Percentiles rank a stretch among this genome's conserved stretches.
These are phyloP conservation scores for Dryadomyces quercivorus DNA, from an alignment of 2,329 filamentous ascomycete genomes.

Conservation along the genomic window DNA sequence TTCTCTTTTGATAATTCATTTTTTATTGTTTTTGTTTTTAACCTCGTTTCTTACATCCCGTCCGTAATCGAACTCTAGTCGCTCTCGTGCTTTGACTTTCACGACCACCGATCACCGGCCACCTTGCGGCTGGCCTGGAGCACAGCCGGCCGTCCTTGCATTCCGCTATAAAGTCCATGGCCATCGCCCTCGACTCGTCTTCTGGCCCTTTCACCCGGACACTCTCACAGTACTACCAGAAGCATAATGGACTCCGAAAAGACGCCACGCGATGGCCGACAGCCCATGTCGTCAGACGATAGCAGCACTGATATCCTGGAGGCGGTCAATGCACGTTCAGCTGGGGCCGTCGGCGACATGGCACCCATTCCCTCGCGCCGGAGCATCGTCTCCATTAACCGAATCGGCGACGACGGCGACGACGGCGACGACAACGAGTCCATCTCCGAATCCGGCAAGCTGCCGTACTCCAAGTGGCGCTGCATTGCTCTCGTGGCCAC, in stretches of 20 bases:
- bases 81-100: background rate
- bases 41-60: no score
- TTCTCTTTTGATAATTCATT: background rate
- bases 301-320: no score
- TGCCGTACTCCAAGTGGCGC: conserved; percentile 30
- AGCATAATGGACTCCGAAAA: background rate
- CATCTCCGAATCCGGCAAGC: conserved; percentile 1
- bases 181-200: background rate
- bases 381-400: no score
- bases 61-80: background rate
- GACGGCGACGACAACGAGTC: background rate
- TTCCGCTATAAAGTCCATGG: background rate
- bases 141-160: no score
- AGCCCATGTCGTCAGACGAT: no score
- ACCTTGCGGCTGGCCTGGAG: no score
- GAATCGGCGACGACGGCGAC: background rate
- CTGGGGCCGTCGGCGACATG: no score
- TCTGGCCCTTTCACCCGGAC: no score
- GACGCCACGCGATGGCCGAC: background rate
- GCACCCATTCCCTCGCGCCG: no score
- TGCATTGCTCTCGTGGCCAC: conserved; percentile 43
- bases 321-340: no score
- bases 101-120: no score
- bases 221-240: background rate
- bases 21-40: background rate